Conservation (phyloP, 768 basidiomycete species). For the Boletus reticuloceps region DNA sequence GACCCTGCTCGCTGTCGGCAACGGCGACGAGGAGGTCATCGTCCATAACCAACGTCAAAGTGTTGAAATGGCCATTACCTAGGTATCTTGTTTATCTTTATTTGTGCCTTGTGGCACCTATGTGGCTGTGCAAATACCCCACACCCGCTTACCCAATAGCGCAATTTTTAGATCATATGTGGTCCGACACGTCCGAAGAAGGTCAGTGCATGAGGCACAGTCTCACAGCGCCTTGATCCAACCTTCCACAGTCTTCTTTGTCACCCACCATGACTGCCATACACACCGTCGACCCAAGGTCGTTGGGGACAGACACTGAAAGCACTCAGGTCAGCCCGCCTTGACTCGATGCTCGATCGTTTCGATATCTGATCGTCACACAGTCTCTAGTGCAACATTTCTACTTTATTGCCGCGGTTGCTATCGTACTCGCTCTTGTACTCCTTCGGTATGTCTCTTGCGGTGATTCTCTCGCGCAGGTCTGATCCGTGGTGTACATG, state of each 20-base stretch:
- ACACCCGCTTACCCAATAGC: too few species aligned
- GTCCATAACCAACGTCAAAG: conserved; percentile 23
- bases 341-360: background rate
- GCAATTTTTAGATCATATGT: background rate
- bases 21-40: conserved; percentile 34
- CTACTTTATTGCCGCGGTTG: conserved; percentile 23
- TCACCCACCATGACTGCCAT: conserved; percentile 8
- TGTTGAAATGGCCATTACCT: background rate
- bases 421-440: conserved; percentile 14
- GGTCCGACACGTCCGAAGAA: background rate
- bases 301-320: background rate
- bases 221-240: too few species aligned
- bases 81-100: conserved; percentile 13
- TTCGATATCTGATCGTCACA: background rate
- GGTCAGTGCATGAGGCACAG: too few species aligned
- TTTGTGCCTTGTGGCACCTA: conserved; percentile 23
- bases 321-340: conserved; percentile 14
- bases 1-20: conserved; percentile 32
- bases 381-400: conserved; percentile 22
- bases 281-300: background rate
- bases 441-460: conserved; percentile 16
- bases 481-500: conserved; percentile 1
- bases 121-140: conserved; percentile 4
- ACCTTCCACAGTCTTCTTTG: background rate
- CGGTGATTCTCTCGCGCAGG: background rate